phyloP scores from a whole-genome alignment of 208 protist species.

The Angomonas deanei region DNA sequence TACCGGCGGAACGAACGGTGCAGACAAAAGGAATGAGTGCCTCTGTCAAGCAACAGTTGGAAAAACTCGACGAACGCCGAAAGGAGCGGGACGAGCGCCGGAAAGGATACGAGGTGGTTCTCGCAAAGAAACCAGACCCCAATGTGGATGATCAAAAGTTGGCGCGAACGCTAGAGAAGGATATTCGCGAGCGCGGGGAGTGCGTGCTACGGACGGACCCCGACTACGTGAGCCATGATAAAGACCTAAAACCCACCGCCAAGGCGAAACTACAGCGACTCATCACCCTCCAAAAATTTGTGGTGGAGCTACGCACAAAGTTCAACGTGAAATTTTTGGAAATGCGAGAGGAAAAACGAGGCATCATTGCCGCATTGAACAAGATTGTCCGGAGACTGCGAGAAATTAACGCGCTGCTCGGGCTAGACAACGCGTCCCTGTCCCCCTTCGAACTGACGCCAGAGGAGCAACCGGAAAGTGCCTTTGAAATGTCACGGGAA shows the following conservation, averaged over 20 bases:
- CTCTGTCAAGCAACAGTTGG: conserved; percentile 72
- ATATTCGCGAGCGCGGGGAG: conserved; percentile 84
- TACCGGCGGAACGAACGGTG: background rate
- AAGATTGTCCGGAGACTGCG: conserved; percentile 50
- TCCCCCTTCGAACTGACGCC: conserved; percentile 18
- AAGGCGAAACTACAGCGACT: conserved; percentile 92
- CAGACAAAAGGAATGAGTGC: conserved; percentile 28
- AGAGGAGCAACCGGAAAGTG: conserved; percentile 68
- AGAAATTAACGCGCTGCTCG: conserved; percentile 73
- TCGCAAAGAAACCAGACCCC: conserved; percentile 73
- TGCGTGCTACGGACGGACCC: conserved; percentile 92
- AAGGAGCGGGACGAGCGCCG: conserved; percentile 66
- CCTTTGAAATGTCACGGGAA: conserved; percentile 50
- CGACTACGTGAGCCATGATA: conserved; percentile 50
- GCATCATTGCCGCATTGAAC: conserved; percentile 63
- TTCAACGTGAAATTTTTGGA: conserved; percentile 92
- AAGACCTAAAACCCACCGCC: conserved; percentile 84
- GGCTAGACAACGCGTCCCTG: conserved; percentile 21
- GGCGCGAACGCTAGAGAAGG: conserved; percentile 45
- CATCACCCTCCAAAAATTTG: conserved; percentile 82
- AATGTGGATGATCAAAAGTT: conserved; percentile 75
- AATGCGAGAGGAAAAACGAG: conserved; percentile 86
- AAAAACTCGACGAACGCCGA: conserved; percentile 87
- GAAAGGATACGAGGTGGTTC: conserved; percentile 54
- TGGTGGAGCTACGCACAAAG: conserved; percentile 67